Base-by-base conservation (phyloP, 805 yeast genomes). In the Wickerhamomyces silvicola region DNA sequence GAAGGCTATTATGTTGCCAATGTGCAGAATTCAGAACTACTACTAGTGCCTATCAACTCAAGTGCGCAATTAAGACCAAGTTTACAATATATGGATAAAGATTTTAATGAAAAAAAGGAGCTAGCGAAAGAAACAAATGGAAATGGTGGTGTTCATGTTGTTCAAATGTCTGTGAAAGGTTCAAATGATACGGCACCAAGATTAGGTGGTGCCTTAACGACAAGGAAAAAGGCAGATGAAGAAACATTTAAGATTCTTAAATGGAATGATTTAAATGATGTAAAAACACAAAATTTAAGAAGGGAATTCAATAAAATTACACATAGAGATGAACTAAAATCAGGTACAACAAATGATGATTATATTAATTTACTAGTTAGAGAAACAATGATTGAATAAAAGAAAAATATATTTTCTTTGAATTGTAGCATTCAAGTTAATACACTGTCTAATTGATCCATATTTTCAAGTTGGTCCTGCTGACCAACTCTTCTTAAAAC, bases 381-480 rank as follows among this genome's bases (percentile, higher is more conserved):
- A 30, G 56, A 47, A 24, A 50, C 54, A 8, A 35, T 45, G 7
- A 43, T 46, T 8, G 30, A 31, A 22, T 14, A 19, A n/a, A n/a
- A n/a, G n/a, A n/a, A n/a, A n/a, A n/a, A n/a, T n/a, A n/a, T n/a
- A n/a, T n/a, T 18, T 3, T n/a, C 15, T 13, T 17, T 25, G 17
- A 22, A 22, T 22, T 7, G 25, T 22, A 7, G 7, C 7, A 27
- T 20, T 42, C 43, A 63, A 34, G 66, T 49, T 37, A 64, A 32
- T 12, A 64, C 62, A 39, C 66, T 57, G 37, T 65, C 68, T 27
- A 67, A 39, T 39, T 78, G 80, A 49, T 84, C 95, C 60, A 78
- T 75, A 30, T 71, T 70, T 57, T 90, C 97, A 46, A 87, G 63
- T 34, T 84, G 84, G 51, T 92, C 97, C 66, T 87, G 95, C 41